A percentile compares a stretch with the other conserved stretches of the same genome.
phyloP scores from a whole-genome alignment of 352 stramenopile species.

The Thalassiosira ordinaria region DNA sequence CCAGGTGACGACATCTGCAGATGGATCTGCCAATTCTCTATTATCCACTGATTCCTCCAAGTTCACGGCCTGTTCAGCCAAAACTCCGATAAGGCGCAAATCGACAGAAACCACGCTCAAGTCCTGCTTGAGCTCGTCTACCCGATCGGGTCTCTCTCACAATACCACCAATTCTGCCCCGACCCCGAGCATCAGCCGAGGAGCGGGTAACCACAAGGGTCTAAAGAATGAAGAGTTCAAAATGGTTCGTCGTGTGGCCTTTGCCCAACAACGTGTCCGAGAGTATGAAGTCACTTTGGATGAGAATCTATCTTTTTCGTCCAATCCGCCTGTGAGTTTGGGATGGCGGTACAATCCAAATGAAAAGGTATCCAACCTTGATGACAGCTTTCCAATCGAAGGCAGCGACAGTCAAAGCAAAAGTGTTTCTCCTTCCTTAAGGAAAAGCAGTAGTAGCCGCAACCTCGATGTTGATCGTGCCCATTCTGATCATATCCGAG shows the following conservation, averaged over 20 bases:
- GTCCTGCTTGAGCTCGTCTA: slow-evolving; percentile 33
- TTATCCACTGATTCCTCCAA: not conserved
- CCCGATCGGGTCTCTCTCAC: too few relatives aligned
- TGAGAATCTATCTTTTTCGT: slow-evolving; percentile 77
- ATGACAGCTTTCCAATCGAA: too few relatives aligned
- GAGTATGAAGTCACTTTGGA: slow-evolving; percentile 72
- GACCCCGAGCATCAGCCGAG: not conserved
- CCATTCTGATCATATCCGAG: too few relatives aligned
- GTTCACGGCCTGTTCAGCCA: slow-evolving; percentile 42
- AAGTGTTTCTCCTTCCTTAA: too few relatives aligned
- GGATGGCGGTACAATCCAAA: slow-evolving; percentile 73
- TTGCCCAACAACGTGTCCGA: slow-evolving; percentile 63
- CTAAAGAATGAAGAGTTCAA: slow-evolving; percentile 29
- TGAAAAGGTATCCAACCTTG: slow-evolving; percentile 36
- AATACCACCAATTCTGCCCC: not conserved
- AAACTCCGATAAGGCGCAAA: not conserved
- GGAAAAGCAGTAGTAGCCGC: too few relatives aligned
- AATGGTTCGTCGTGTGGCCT: slow-evolving; percentile 64
- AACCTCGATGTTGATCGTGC: too few relatives aligned
- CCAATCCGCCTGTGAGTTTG: slow-evolving; percentile 65
- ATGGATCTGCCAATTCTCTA: too few relatives aligned
- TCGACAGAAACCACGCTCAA: slow-evolving; percentile 22
- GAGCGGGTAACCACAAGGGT: too few relatives aligned
- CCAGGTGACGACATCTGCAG: too few relatives aligned
- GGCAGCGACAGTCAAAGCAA: too few relatives aligned